These are phyloP conservation scores for Rhodotorula sp. DNA, from an alignment of 1,284 basidiomycete genomes.

Conservation along the genomic window DNA sequence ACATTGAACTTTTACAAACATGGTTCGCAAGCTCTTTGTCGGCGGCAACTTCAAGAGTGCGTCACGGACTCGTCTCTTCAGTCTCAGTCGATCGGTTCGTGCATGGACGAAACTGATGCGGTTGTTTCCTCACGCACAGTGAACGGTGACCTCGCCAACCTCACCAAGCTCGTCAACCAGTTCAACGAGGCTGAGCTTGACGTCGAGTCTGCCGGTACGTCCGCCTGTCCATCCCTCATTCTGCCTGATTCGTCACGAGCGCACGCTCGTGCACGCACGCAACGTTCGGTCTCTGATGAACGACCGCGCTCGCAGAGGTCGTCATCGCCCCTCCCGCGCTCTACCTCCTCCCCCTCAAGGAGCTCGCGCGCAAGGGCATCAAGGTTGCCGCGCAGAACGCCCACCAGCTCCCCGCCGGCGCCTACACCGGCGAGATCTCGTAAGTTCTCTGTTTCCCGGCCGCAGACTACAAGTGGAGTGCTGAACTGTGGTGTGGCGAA, in stretches of 20 bases:
- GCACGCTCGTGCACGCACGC: too few relatives aligned
- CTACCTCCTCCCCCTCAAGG: constrained; percentile 72
- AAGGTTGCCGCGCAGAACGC: constrained; percentile 85
- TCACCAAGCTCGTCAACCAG: constrained; percentile 64
- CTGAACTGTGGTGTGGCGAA: not conserved
- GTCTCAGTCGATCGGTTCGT: too few relatives aligned
- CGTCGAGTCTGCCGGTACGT: constrained; percentile 65
- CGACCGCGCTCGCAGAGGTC: constrained; percentile 65
- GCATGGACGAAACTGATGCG: not conserved
- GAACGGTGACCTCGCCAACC: constrained; percentile 69
- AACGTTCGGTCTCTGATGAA: not conserved
- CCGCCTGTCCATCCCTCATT: not conserved
- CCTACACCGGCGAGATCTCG: constrained; percentile 96
- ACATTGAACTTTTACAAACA: not conserved
- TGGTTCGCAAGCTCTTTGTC: constrained; percentile 73
- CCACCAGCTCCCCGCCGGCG: constrained; percentile 80
- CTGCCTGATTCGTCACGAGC: not conserved
- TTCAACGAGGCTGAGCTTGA: constrained; percentile 78
- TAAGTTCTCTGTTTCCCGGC: constrained; percentile 46
- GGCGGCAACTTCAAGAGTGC: constrained; percentile 85
- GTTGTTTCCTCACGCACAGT: constrained; percentile 21
- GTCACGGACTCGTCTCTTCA: not conserved
- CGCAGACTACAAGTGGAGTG: not conserved
- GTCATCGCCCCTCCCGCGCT: constrained; percentile 87
- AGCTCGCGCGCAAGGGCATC: constrained; percentile 54